Percentiles rank a stretch among this genome's conserved stretches.
Evolutionary conservation across 2,329 filamentous ascomycete genomes (phyloP).

Genomic region (Atkinsonella texensis): DNA sequence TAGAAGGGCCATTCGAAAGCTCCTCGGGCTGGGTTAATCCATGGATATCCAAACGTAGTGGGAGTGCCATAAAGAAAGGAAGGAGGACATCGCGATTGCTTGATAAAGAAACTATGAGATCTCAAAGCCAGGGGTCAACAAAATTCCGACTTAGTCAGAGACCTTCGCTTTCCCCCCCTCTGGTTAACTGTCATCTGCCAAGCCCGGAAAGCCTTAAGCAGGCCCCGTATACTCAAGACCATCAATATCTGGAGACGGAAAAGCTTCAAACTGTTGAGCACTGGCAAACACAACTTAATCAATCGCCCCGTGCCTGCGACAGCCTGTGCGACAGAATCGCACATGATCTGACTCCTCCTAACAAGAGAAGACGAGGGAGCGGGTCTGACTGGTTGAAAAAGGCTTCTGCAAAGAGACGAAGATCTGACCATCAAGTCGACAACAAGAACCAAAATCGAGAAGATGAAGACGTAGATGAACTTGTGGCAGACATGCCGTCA

Average conservation of each 20-base stretch:
- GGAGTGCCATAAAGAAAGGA: not conserved
- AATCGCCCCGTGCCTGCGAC: conserved; percentile 4
- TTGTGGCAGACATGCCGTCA: conserved; percentile 2
- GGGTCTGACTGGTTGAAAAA: conserved; percentile 22
- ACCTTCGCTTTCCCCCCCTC: conserved; percentile 10
- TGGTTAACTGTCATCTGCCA: conserved; percentile 27
- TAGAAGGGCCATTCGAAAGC: conserved; percentile 49
- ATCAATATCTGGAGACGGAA: conserved; percentile 20
- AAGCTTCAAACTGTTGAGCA: conserved; percentile 19
- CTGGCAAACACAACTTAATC: conserved; percentile 19
- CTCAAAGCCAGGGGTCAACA: conserved; percentile 6
- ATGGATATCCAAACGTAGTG: conserved; percentile 14
- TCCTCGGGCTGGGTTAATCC: conserved; percentile 21
- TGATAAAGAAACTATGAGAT: not conserved
- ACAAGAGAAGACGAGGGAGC: conserved; percentile 15
- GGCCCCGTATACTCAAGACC: conserved; percentile 13
- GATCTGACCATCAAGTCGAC: conserved; percentile 7
- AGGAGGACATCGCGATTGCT: not conserved
- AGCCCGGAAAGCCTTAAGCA: conserved; percentile 29
- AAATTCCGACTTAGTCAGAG: not conserved
- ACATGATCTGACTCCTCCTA: conserved; percentile 6
- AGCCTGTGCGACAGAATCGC: conserved; percentile 11
- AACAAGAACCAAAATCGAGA: not conserved
- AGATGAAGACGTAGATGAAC: conserved; percentile 10
- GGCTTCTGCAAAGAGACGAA: conserved; percentile 17